A percentile compares a stretch with the other conserved stretches of the same genome.
Evolutionary conservation across 2,329 filamentous ascomycete genomes (phyloP).

Genomic region (Thermoascus crustaceus): DNA sequence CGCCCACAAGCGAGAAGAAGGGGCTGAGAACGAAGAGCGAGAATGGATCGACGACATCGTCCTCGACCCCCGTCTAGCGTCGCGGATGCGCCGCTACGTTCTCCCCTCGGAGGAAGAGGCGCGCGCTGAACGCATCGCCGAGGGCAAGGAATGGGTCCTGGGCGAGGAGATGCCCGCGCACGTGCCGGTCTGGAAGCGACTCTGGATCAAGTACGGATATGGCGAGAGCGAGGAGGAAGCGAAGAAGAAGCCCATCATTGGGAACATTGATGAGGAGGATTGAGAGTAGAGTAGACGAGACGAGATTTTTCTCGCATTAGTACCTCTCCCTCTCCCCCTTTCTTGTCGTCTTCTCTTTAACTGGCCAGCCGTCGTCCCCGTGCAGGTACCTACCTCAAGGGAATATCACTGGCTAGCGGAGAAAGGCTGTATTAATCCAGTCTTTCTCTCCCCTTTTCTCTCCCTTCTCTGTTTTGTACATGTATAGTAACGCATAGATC

Average conservation of each 20-base stretch:
- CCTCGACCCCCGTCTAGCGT: slow-evolving; percentile 65
- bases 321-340: not conserved
- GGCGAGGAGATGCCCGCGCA: slow-evolving; percentile 45
- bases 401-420: too few species aligned
- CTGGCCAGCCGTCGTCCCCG: not conserved
- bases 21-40: slow-evolving; percentile 51
- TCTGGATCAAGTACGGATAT: slow-evolving; percentile 35
- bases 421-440: too few species aligned
- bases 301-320: too few species aligned
- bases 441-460: too few species aligned
- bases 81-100: slow-evolving; percentile 73
- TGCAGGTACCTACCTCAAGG: too few species aligned
- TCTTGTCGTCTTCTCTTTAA: not conserved
- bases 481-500: too few species aligned
- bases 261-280: slow-evolving; percentile 31
- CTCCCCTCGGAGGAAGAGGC: slow-evolving; percentile 62
- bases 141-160: slow-evolving; percentile 61
- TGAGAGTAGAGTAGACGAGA: slow-evolving; percentile 13
- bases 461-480: too few species aligned
- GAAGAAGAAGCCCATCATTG: slow-evolving; percentile 32
- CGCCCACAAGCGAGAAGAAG: slow-evolving; percentile 50
- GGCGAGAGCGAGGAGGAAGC: slow-evolving; percentile 33
- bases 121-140: slow-evolving; percentile 52
- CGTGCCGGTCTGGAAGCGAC: slow-evolving; percentile 30
- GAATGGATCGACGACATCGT: slow-evolving; percentile 70